Percentiles rank a stretch among this genome's conserved stretches.
Evolutionary conservation across 1,284 basidiomycete species (phyloP).

Genomic region (Sporisorium iseilematis-ciliati): DNA sequence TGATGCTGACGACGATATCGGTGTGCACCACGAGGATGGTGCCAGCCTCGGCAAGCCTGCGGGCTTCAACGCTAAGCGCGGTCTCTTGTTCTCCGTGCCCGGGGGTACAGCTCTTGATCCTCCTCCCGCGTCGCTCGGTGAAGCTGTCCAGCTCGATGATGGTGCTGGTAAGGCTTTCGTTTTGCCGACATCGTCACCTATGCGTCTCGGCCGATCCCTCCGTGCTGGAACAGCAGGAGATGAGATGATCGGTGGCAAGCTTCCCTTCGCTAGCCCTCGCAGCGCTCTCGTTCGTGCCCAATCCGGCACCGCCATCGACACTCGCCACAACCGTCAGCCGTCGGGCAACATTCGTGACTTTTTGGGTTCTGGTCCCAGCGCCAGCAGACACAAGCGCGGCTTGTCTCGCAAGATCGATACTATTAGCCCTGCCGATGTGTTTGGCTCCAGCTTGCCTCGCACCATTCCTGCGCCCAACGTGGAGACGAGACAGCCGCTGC

Average conservation of each 20-base stretch:
- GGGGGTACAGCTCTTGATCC: conserved; percentile 36
- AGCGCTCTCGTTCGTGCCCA: conserved; percentile 53
- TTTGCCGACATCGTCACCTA: conserved; percentile 29
- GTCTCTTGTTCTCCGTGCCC: conserved; percentile 45
- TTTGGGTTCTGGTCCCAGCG: conserved; percentile 19
- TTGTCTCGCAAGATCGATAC: conserved; percentile 56
- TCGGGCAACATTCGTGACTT: conserved; percentile 47
- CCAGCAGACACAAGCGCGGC: conserved; percentile 36
- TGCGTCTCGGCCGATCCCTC: conserved; percentile 27
- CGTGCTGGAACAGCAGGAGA: conserved; percentile 27
- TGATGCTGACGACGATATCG: conserved; percentile 43
- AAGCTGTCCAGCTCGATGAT: conserved; percentile 32
- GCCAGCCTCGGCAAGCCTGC: conserved; percentile 22
- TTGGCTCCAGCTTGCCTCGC: conserved; percentile 53
- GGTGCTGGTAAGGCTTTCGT: conserved; percentile 23
- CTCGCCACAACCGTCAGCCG: conserved; percentile 31
- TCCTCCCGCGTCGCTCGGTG: conserved; percentile 45
- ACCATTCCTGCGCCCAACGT: conserved; percentile 28
- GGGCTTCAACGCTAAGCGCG: conserved; percentile 46
- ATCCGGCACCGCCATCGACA: conserved; percentile 30
- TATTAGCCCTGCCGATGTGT: conserved; percentile 66
- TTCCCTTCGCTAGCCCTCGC: conserved; percentile 49
- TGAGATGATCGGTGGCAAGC: conserved; percentile 46
- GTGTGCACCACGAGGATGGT: conserved; percentile 26
- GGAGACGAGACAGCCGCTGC: conserved; percentile 28